A percentile compares a stretch with the other conserved stretches of the same genome.
Evolutionary conservation across 2,329 filamentous ascomycete species (phyloP).

Genomic region (Aspergillus pseudoglaucus): DNA sequence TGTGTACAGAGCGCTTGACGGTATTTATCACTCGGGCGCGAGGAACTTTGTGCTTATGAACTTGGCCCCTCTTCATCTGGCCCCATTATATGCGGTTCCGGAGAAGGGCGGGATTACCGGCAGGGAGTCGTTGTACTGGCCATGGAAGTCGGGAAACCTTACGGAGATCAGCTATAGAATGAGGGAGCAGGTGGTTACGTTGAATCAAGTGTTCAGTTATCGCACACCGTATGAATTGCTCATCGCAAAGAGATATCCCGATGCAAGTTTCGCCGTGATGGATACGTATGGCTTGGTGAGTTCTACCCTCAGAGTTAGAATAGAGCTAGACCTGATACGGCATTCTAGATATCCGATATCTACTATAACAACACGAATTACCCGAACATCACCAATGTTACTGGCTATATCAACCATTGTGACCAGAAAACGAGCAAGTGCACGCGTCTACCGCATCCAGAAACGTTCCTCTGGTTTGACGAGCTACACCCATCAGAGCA

Average conservation of each 20-base stretch:
- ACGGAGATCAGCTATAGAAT: constrained; percentile 48
- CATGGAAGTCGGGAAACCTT: constrained; percentile 43
- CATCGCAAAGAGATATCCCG: constrained; percentile 41
- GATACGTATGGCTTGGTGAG: constrained; percentile 57
- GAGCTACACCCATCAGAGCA: constrained; percentile 65
- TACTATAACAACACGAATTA: constrained; percentile 55
- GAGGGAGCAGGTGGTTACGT: constrained; percentile 44
- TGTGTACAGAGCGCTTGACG: constrained; percentile 57
- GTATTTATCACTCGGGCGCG: constrained; percentile 59
- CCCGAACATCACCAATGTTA: constrained; percentile 51
- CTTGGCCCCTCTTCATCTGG: constrained; percentile 58
- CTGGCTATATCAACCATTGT: constrained; percentile 54
- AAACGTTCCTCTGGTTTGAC: constrained; percentile 68
- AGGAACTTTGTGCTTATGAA: constrained; percentile 69
- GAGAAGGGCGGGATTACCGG: constrained; percentile 38
- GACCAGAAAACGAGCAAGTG: constrained; percentile 34
- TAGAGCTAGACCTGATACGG: background rate
- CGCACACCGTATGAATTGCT: constrained; percentile 43
- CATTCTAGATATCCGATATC: constrained; percentile 54
- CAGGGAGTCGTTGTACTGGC: constrained; percentile 39
- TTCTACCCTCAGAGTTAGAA: background rate
- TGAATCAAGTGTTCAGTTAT: constrained; percentile 49
- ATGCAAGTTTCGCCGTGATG: constrained; percentile 58
- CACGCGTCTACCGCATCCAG: constrained; percentile 38
- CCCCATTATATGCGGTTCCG: constrained; percentile 58